These are phyloP conservation scores for Elsinoe perseae DNA, from an alignment of 2,329 filamentous ascomycete genomes.

Conservation along the genomic window DNA sequence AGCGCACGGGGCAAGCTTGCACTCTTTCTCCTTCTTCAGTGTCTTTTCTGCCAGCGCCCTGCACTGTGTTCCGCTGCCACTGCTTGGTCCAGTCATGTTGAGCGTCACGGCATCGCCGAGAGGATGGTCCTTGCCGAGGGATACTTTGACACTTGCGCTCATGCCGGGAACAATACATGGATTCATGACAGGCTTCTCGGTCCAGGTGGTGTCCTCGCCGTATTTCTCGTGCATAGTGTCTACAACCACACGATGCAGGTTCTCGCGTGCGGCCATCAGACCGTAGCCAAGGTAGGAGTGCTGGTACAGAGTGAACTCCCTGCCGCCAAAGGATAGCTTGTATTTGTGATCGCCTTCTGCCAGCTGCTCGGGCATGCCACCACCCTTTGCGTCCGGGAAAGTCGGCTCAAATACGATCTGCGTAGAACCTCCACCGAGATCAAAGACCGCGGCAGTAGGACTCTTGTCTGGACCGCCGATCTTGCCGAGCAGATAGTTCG, in stretches of 20 bases:
- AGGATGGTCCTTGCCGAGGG: constrained; percentile 57
- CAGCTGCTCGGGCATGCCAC: constrained; percentile 79
- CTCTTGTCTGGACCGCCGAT: constrained; percentile 87
- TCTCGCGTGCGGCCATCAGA: constrained; percentile 85
- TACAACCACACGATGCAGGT: constrained; percentile 70
- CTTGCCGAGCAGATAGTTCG: constrained; percentile 96
- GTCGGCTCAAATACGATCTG: constrained; percentile 98
- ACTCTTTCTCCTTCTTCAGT: constrained; percentile 75
- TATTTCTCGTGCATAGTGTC: constrained; percentile 60
- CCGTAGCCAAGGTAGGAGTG: constrained; percentile 97
- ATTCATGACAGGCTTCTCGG: constrained; percentile 64
- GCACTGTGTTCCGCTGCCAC: constrained; percentile 74
- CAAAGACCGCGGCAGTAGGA: constrained; percentile 88
- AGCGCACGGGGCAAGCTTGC: constrained; percentile 82
- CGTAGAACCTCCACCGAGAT: constrained; percentile 91
- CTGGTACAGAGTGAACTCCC: constrained; percentile 88
- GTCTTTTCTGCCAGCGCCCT: constrained; percentile 85
- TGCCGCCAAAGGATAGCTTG: constrained; percentile 78
- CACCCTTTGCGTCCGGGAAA: constrained; percentile 63
- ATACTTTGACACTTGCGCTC: constrained; percentile 63
- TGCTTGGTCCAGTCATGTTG: constrained; percentile 79
- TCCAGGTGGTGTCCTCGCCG: constrained; percentile 54
- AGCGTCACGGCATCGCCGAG: constrained; percentile 60
- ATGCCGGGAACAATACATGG: constrained; percentile 81
- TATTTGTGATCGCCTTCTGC: constrained; percentile 94